Percentiles rank a stretch among this genome's conserved stretches.
phyloP scores from a whole-genome alignment of 2,329 filamentous ascomycete species.

The Exserohilum turcica region DNA sequence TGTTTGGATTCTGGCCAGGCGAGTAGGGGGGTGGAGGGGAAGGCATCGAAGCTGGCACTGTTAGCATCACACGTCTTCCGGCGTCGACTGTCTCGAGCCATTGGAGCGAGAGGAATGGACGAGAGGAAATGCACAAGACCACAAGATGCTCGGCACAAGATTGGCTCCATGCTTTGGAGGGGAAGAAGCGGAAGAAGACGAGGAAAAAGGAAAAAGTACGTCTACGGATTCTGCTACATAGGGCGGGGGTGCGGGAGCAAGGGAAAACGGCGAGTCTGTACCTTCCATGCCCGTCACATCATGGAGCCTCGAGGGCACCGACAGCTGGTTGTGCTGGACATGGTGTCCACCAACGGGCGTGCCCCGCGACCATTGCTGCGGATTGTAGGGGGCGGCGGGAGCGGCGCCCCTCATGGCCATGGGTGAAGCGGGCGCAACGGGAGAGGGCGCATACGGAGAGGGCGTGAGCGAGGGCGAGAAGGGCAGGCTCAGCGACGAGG shows the following conservation, averaged over 20 bases:
- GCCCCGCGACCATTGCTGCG: conserved; percentile 55
- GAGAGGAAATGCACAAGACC: conserved; percentile 1
- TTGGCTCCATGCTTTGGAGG: not conserved
- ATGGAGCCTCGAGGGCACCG: conserved; percentile 37
- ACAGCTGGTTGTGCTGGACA: conserved; percentile 41
- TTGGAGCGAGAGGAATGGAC: not conserved
- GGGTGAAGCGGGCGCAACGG: conserved; percentile 38
- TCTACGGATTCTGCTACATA: conserved; percentile 4
- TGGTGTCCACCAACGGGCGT: conserved; percentile 47
- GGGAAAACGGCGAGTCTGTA: conserved; percentile 30
- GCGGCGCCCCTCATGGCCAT: conserved; percentile 43
- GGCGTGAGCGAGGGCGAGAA: conserved; percentile 46
- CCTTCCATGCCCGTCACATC: conserved; percentile 57
- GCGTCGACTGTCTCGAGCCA: not conserved
- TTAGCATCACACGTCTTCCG: conserved; percentile 23
- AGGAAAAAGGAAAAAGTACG: not conserved
- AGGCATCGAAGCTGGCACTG: conserved; percentile 52
- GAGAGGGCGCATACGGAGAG: conserved; percentile 41
- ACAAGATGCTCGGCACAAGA: not conserved
- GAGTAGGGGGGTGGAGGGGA: conserved; percentile 58
- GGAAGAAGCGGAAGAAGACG: not conserved
- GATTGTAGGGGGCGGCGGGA: conserved; percentile 52
- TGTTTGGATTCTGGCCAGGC: conserved; percentile 49
- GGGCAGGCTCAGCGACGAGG: conserved; percentile 43
- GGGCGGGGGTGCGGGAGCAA: conserved; percentile 1